Conservation (phyloP, 2,329 filamentous ascomycete species). For the Penicillium occitanis region DNA sequence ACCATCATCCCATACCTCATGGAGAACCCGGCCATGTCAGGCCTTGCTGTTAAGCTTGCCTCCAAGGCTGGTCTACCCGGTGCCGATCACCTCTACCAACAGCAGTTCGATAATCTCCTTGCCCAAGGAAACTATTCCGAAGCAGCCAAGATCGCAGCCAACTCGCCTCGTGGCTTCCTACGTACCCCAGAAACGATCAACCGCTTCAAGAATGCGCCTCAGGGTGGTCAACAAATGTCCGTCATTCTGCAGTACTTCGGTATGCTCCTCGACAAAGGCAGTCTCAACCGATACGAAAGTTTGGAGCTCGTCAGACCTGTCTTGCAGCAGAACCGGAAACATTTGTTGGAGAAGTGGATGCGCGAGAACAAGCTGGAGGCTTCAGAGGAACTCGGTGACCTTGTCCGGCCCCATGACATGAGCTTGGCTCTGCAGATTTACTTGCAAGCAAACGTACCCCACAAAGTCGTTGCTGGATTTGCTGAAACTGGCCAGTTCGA, state of each 20-base stretch:
- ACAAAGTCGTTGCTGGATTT: constrained; percentile 93
- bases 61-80: constrained; percentile 91
- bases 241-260: constrained; percentile 97
- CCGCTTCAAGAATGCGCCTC: constrained; percentile 80
- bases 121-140: constrained; percentile 76
- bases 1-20: constrained; percentile 92
- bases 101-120: constrained; percentile 89
- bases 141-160: constrained; percentile 93
- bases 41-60: constrained; percentile 92
- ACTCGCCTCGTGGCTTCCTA: constrained; percentile 92
- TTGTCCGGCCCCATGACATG: constrained; percentile 85
- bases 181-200: constrained; percentile 94
- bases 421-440: constrained; percentile 86
- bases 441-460: constrained; percentile 80
- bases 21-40: constrained; percentile 90
- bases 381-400: constrained; percentile 94
- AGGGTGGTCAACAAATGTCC: constrained; percentile 73
- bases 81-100: constrained; percentile 87
- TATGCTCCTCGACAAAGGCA: constrained; percentile 92
- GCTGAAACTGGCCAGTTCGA: constrained; percentile 97
- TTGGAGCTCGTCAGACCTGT: constrained; percentile 91
- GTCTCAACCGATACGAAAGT: constrained; percentile 88
- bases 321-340: constrained; percentile 88
- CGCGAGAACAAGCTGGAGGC: constrained; percentile 93
- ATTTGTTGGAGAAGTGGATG: constrained; percentile 97